Evolutionary conservation across 192 early-diverging fungal species (phyloP), one percentile per base, ranked within the genome.

Genomic region (Coemansia sp.): DNA sequence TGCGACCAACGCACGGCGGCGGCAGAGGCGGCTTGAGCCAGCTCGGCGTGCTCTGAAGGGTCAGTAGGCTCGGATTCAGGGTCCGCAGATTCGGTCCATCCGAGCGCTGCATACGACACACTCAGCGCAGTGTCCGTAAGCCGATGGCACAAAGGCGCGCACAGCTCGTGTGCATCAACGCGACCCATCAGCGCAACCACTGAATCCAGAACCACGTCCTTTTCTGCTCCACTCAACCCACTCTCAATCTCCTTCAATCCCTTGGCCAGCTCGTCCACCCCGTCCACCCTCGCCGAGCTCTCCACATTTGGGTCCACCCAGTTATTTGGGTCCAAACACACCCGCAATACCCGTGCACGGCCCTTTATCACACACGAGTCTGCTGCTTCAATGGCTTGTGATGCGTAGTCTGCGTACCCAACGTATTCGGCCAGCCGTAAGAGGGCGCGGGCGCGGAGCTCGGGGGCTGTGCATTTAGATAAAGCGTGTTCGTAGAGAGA

Each of bases 1-100:
- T 88, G 67, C 5, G 88, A 84, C 80, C 85, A 84, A 55, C 84
- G 83, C 35, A 86, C 83, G 6, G 85, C 47, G 21, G 75, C 70
- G 37, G 82, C 80, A 19, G 60, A 59, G 2, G 64, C 68, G 19
- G 48, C 43, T 29, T 55, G 32, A 24, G 52, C 57, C 23, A 48
- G 32, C 27, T 53, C 56, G 12, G 60, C 35, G 45, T 19, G 8
- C 12, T 39, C 35, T 11, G 32, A 5, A 32, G 5, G 32, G 32
- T 32, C 5, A 0, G 23, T 6, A 52, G n/a, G 9, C 9, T 23
- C 50, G 5, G 21, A 21, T 21, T 21, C 1, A 52, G 50, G 21
- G 17, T 27, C 41, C 19, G 53, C 21, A 8, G 25, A 27, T 27
- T 32, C 32, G 32, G 19, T 38, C 75, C 75, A 78, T 49, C 64